Percentiles rank a stretch among this genome's conserved stretches.
phyloP scores from a whole-genome alignment of 345 rosid genomes.

The Dimocarpus longan region DNA sequence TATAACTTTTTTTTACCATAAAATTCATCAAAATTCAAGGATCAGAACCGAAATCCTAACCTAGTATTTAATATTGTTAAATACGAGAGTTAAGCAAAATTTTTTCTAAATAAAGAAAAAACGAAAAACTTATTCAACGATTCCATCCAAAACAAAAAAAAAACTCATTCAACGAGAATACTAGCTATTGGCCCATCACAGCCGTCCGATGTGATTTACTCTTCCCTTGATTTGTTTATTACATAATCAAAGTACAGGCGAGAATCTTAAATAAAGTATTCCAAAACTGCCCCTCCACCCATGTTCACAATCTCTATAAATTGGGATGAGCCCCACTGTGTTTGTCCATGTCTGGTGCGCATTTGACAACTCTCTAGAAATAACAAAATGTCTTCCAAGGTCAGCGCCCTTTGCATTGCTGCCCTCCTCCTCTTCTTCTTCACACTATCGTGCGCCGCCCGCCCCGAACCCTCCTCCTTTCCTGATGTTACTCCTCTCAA shows the following conservation, averaged over 20 bases:
- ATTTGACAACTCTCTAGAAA: constrained; percentile 14
- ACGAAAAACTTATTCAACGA: not conserved
- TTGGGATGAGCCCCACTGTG: not conserved
- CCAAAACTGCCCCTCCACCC: constrained; percentile 11
- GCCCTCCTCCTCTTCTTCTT: constrained; percentile 21
- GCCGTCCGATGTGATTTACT: constrained; percentile 11
- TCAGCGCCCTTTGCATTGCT: constrained; percentile 19
- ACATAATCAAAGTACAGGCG: not conserved
- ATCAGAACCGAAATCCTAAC: not conserved
- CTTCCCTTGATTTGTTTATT: not conserved
- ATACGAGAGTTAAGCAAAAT: no score
- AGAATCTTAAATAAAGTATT: not conserved
- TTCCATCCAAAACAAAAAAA: not conserved
- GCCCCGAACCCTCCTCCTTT: constrained; percentile 11
- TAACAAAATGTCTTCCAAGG: constrained; percentile 26
- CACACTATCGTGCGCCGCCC: constrained; percentile 21
- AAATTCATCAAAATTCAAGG: not conserved
- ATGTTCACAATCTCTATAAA: constrained; percentile 16
- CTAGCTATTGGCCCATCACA: not conserved
- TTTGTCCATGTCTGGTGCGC: not conserved
- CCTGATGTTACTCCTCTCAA: not conserved
- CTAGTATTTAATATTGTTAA: not conserved
- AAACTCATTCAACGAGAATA: not conserved
- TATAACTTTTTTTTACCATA: not conserved
- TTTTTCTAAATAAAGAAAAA: not conserved